phyloP scores from a whole-genome alignment of 208 protist species.

The Angomonas desouzai region DNA sequence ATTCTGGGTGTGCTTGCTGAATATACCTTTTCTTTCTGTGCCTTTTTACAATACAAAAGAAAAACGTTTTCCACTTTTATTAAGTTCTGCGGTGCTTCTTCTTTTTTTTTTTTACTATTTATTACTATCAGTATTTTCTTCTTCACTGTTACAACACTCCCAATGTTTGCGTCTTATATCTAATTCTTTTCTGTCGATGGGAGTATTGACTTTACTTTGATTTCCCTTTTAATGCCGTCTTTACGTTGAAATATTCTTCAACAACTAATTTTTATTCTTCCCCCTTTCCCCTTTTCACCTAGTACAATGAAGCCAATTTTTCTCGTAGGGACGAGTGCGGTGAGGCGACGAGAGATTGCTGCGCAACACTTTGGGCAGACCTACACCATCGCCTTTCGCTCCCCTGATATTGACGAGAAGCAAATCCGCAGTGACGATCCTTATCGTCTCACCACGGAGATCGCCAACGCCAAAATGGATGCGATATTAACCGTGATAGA shows the following conservation, averaged over 20 bases:
- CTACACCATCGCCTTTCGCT: constrained; percentile 46
- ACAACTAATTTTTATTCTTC: background rate
- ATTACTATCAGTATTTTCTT: background rate
- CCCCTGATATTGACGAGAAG: constrained; percentile 87
- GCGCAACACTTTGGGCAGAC: constrained; percentile 27
- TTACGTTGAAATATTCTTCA: too few species aligned
- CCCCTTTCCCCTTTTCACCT: constrained; percentile 8
- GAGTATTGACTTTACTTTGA: too few species aligned
- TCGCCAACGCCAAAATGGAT: constrained; percentile 40
- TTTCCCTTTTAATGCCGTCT: too few species aligned
- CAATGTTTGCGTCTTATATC: too few species aligned
- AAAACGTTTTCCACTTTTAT: background rate
- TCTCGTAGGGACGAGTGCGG: constrained; percentile 75
- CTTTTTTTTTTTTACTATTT: constrained; percentile 8
- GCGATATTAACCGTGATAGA: constrained; percentile 17
- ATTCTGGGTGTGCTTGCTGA: constrained; percentile 12
- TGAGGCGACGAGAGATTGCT: constrained; percentile 33
- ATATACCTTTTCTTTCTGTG: background rate
- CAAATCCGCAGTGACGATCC: constrained; percentile 42
- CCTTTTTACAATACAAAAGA: background rate
- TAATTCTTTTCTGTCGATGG: too few species aligned
- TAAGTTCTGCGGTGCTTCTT: background rate
- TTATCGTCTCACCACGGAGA: constrained; percentile 40
- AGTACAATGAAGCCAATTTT: constrained; percentile 34
- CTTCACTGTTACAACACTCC: background rate